phyloP scores from a whole-genome alignment of 371 early-diverging fungal species.

The Apophysomyces sp. region DNA sequence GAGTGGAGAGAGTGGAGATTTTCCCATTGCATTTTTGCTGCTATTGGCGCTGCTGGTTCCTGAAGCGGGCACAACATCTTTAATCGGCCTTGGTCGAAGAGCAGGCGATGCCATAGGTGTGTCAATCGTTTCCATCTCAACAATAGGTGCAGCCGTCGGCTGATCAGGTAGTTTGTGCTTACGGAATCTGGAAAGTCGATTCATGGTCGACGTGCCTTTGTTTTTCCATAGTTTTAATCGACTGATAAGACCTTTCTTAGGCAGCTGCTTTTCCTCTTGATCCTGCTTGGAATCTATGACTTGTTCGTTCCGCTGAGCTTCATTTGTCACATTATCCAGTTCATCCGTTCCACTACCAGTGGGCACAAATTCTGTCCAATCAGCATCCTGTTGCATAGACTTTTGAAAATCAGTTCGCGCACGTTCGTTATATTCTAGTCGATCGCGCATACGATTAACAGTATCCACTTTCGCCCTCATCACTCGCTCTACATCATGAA shows the following conservation, averaged over 20 bases:
- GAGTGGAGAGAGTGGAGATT: conserved; percentile 48
- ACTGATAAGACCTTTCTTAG: neutral
- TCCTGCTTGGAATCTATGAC: neutral
- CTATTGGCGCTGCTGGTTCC: neutral
- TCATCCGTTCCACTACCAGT: neutral
- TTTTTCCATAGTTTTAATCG: conserved; percentile 10
- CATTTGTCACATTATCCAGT: neutral
- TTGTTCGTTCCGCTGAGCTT: neutral
- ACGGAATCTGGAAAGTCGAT: conserved; percentile 1
- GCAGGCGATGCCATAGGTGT: conserved; percentile 39
- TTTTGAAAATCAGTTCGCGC: conserved; percentile 35
- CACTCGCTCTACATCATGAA: conserved; percentile 33
- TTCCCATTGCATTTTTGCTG: conserved; percentile 15
- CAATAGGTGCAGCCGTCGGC: conserved; percentile 12
- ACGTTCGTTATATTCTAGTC: conserved; percentile 45
- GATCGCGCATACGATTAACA: conserved; percentile 47
- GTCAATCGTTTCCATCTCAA: conserved; percentile 42
- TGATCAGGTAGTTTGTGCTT: neutral
- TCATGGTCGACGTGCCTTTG: conserved; percentile 1
- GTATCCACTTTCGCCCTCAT: conserved; percentile 36
- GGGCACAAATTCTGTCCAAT: conserved; percentile 47
- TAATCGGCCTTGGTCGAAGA: conserved; percentile 12
- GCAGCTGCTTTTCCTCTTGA: neutral
- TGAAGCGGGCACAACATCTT: conserved; percentile 1
- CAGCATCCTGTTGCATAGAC: conserved; percentile 27